Evolutionary conservation across 352 stramenopile genomes (phyloP).

Genomic region (Phytophthora rubi): DNA sequence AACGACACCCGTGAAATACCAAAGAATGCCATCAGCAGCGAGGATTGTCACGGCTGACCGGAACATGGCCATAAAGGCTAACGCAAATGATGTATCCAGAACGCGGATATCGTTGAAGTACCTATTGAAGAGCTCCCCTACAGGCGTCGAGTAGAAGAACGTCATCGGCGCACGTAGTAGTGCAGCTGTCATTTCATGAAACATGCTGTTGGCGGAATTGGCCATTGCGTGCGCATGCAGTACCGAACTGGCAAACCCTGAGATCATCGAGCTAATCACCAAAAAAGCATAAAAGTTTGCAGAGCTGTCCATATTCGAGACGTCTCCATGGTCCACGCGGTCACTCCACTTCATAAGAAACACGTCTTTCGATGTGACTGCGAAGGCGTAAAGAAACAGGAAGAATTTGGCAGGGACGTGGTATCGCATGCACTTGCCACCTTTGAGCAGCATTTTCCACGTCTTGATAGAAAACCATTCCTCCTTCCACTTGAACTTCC

Average conservation of each 20-base stretch:
- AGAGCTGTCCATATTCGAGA: slow-evolving; percentile 36
- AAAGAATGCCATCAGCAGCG: slow-evolving; percentile 39
- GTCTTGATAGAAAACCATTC: slow-evolving; percentile 40
- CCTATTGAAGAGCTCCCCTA: slow-evolving; percentile 53
- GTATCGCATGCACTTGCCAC: slow-evolving; percentile 29
- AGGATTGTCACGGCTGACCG: slow-evolving; percentile 38
- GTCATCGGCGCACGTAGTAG: slow-evolving; percentile 48
- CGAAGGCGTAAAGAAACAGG: slow-evolving; percentile 38
- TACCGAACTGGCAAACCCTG: slow-evolving; percentile 43
- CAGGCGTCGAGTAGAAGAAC: slow-evolving; percentile 56
- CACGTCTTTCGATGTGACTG: slow-evolving; percentile 40
- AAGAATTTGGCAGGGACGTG: slow-evolving; percentile 39
- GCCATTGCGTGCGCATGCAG: slow-evolving; percentile 41
- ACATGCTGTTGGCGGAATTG: slow-evolving; percentile 43
- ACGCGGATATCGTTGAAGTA: slow-evolving; percentile 50
- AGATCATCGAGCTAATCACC: slow-evolving; percentile 45
- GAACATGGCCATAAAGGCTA: slow-evolving; percentile 43
- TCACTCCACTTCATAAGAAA: slow-evolving; percentile 51
- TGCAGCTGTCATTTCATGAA: slow-evolving; percentile 52
- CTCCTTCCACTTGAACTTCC: slow-evolving; percentile 37
- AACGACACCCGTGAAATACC: slow-evolving; percentile 44
- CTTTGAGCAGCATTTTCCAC: slow-evolving; percentile 34
- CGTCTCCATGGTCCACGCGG: slow-evolving; percentile 32
- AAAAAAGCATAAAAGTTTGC: slow-evolving; percentile 41
- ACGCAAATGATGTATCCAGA: slow-evolving; percentile 35